phyloP scores from a whole-genome alignment of 768 basidiomycete genomes.

The Rhizopogon roseolus region DNA sequence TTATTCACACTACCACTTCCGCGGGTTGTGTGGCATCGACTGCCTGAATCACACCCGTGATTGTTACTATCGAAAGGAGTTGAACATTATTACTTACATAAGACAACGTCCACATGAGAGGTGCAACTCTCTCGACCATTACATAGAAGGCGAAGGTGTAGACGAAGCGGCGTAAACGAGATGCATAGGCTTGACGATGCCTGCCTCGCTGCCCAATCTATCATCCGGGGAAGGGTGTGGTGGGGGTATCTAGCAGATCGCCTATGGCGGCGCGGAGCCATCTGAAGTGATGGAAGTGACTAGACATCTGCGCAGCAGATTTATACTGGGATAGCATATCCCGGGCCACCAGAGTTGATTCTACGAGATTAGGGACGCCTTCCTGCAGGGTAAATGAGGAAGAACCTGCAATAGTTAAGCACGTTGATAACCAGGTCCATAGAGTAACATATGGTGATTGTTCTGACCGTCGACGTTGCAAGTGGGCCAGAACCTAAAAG shows the following conservation, averaged over 20 bases:
- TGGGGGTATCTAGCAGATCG: conserved; percentile 33
- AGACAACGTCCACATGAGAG: conserved; percentile 68
- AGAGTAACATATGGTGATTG: conserved; percentile 52
- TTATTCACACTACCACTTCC: too few species aligned
- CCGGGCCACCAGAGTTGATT: conserved; percentile 83
- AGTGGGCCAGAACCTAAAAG: too few species aligned
- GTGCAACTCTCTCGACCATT: conserved; percentile 42
- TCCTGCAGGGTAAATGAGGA: conserved; percentile 41
- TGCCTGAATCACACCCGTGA: too few species aligned
- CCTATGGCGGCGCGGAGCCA: conserved; percentile 87
- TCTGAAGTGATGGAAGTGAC: conserved; percentile 57
- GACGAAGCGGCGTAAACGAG: conserved; percentile 38
- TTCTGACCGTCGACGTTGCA: conserved; percentile 46
- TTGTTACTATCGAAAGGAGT: too few species aligned
- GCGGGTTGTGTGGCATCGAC: too few species aligned
- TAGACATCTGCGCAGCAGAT: conserved; percentile 77
- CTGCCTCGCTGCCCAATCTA: conserved; percentile 56
- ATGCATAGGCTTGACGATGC: conserved; percentile 87
- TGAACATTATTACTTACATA: too few species aligned
- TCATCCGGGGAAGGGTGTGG: conserved; percentile 31
- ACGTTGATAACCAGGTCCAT: conserved; percentile 92
- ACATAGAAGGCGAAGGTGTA: conserved; percentile 27
- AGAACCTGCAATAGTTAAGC: conserved; percentile 90
- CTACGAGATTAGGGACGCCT: conserved; percentile 83
- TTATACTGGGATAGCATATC: conserved; percentile 11